Percentiles rank a stretch among this genome's conserved stretches.
phyloP scores from a whole-genome alignment of 768 basidiomycete genomes.

The Hortiboletus campestris region DNA sequence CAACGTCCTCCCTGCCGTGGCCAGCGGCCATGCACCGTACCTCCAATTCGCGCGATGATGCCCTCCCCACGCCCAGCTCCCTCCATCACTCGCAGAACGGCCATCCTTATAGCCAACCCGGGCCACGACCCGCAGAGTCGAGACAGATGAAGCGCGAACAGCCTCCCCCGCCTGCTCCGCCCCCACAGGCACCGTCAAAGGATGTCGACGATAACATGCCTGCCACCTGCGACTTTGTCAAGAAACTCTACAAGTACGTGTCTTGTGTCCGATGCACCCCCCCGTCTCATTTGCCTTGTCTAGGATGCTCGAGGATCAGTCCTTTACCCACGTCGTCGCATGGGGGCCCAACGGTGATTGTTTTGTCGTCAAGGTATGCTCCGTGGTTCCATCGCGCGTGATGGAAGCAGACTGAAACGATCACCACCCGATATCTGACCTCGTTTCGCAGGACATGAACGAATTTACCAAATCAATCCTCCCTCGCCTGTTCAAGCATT shows the following conservation, averaged over 20 bases:
- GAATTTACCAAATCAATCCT: constrained; percentile 91
- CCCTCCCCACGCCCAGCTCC: constrained; percentile 22
- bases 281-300: constrained; percentile 7
- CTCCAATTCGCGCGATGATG: constrained; percentile 43
- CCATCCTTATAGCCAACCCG: constrained; percentile 24
- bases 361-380: constrained; percentile 76
- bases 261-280: not conserved
- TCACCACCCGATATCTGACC: constrained; percentile 9
- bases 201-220: constrained; percentile 74
- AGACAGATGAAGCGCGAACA: constrained; percentile 33
- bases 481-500: constrained; percentile 92
- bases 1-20: constrained; percentile 26
- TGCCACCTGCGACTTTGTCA: constrained; percentile 90
- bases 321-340: constrained; percentile 69
- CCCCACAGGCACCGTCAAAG: constrained; percentile 23
- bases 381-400: not conserved
- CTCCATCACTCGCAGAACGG: constrained; percentile 17
- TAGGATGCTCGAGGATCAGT: constrained; percentile 86
- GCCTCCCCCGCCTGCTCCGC: constrained; percentile 21
- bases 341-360: constrained; percentile 86
- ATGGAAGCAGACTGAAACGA: not conserved
- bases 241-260: constrained; percentile 86
- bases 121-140: constrained; percentile 18
- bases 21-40: constrained; percentile 33
- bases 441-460: constrained; percentile 72